These are phyloP conservation scores for Gentiana straminea DNA, from an alignment of 257 asterid genomes.

Conservation along the genomic window DNA sequence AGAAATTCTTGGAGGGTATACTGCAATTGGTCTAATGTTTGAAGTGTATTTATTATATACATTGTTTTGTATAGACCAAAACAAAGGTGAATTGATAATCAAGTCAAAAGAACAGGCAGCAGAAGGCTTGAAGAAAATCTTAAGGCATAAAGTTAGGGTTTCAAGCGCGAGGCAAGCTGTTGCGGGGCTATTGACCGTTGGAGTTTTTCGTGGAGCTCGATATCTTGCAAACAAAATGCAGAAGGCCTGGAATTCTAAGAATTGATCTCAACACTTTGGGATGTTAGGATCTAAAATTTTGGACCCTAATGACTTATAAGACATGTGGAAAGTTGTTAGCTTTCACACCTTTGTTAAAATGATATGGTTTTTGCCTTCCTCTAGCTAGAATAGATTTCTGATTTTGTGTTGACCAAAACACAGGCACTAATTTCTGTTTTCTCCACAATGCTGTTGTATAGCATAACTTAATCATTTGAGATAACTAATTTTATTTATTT, in stretches of 20 bases:
- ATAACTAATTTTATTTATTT: too few relatives aligned
- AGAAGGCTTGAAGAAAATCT: slow-evolving; percentile 41
- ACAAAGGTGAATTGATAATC: slow-evolving; percentile 23
- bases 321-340: too few relatives aligned
- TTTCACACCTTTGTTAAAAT: too few relatives aligned
- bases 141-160: slow-evolving; percentile 69
- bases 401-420: too few relatives aligned
- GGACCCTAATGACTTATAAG: too few relatives aligned
- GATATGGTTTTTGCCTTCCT: too few relatives aligned
- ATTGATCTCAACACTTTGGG: slow-evolving; percentile 2
- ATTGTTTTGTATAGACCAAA: slow-evolving; percentile 28
- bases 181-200: slow-evolving; percentile 80
- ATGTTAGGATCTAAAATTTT: neutral
- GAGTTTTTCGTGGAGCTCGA: slow-evolving; percentile 56
- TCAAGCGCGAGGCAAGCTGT: slow-evolving; percentile 88
- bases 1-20: neutral
- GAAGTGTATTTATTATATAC: neutral
- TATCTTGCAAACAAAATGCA: slow-evolving; percentile 63
- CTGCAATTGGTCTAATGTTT: neutral
- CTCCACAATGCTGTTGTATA: too few relatives aligned
- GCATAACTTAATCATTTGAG: too few relatives aligned
- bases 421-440: too few relatives aligned
- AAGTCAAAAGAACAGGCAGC: slow-evolving; percentile 66
- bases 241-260: slow-evolving; percentile 79
- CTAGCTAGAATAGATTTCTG: too few relatives aligned